Evolutionary conservation across 257 asterid species (phyloP).

Genomic region (Hygrophila difformis): DNA sequence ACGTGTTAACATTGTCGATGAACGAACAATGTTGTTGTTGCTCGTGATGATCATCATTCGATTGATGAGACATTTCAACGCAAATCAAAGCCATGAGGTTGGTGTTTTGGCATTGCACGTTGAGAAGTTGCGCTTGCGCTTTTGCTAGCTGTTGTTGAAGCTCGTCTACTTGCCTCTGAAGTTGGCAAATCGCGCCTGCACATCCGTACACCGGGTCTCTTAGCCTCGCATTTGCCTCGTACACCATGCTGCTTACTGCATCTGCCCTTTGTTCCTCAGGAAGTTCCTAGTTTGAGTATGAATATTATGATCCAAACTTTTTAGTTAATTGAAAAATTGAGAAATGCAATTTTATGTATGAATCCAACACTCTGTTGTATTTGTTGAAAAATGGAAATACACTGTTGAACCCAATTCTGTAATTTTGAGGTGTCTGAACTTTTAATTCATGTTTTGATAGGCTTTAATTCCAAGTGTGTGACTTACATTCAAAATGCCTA

Average conservation of each 20-base stretch:
- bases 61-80: slow-evolving; percentile 37
- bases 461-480: too few species aligned
- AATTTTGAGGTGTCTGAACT: too few species aligned
- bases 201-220: slow-evolving; percentile 80
- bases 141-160: slow-evolving; percentile 67
- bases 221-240: slow-evolving; percentile 69
- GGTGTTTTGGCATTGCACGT: slow-evolving; percentile 60
- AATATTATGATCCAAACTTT: too few species aligned
- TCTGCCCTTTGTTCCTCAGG: slow-evolving; percentile 64
- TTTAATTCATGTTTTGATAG: too few species aligned
- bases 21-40: slow-evolving; percentile 5
- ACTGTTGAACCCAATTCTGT: too few species aligned
- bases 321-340: too few species aligned
- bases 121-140: slow-evolving; percentile 57
- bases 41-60: too few species aligned
- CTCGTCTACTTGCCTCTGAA: slow-evolving; percentile 55
- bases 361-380: too few species aligned
- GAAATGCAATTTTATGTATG: too few species aligned
- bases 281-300: too few species aligned
- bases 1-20: slow-evolving; percentile 18
- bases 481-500: too few species aligned
- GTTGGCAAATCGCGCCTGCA: slow-evolving; percentile 74
- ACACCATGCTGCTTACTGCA: slow-evolving; percentile 84
- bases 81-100: slow-evolving; percentile 61
- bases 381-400: too few species aligned